These are phyloP conservation scores for Colletotrichum musae DNA, from an alignment of 2,329 filamentous ascomycete genomes.

Conservation along the genomic window DNA sequence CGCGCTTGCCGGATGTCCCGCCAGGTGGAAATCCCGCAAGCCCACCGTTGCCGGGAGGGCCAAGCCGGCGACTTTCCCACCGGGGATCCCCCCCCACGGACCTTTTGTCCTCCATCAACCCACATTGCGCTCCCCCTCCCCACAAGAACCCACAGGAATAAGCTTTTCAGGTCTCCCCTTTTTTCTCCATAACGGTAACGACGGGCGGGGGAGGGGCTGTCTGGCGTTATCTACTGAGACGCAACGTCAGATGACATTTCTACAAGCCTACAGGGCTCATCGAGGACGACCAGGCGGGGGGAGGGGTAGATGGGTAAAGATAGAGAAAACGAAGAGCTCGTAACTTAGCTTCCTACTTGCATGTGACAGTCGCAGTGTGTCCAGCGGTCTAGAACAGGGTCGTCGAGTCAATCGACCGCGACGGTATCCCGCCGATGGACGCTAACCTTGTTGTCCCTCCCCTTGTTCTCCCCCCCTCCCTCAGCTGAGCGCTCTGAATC, in stretches of 20 bases:
- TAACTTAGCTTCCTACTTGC: constrained; percentile 4
- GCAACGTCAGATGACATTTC: constrained; percentile 13
- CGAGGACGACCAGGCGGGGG: not conserved
- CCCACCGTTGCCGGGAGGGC: not conserved
- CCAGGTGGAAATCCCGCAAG: not conserved
- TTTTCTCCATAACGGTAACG: not conserved
- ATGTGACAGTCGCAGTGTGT: not conserved
- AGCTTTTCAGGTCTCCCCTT: constrained; percentile 12
- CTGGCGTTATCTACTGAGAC: not conserved
- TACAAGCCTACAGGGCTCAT: not conserved
- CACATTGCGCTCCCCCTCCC: not conserved
- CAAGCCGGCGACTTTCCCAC: constrained; percentile 21
- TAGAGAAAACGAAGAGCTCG: not conserved
- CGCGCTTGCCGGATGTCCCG: constrained; percentile 1
- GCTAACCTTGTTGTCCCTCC: too few relatives aligned
- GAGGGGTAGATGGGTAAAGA: not conserved
- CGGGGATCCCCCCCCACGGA: not conserved
- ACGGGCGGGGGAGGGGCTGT: not conserved
- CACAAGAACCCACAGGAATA: constrained; percentile 2
- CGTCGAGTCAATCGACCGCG: too few relatives aligned
- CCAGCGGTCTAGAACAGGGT: too few relatives aligned
- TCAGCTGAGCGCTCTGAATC: too few relatives aligned
- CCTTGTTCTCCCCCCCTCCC: too few relatives aligned
- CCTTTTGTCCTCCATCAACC: constrained; percentile 2
- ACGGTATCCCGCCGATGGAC: too few relatives aligned